Conservation (phyloP, 1,139 yeast species). For the Zhuliangozyma parablackwelliae region DNA sequence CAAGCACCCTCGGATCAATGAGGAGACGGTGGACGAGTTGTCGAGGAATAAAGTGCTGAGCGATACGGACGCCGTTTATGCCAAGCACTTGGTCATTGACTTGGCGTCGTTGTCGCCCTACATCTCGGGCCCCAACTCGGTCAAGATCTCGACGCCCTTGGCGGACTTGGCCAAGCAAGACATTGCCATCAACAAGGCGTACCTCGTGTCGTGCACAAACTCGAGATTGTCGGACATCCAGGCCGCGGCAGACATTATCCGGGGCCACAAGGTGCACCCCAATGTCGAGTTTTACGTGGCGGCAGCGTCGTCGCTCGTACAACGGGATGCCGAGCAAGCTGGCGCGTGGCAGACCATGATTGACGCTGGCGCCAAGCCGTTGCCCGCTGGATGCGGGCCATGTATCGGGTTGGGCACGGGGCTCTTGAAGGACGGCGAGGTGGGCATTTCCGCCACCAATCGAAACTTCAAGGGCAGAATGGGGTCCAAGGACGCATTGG, state of each 20-base stretch:
- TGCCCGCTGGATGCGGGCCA: conserved; percentile 99
- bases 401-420: conserved; percentile 98
- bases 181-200: conserved; percentile 85
- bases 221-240: conserved; percentile 87
- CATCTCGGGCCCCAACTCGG: conserved; percentile 96
- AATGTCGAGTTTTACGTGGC: conserved; percentile 95
- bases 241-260: conserved; percentile 88
- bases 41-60: conserved; percentile 44
- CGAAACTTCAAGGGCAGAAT: conserved; percentile 98
- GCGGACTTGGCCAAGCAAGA: conserved; percentile 68
- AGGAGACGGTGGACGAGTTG: conserved; percentile 49
- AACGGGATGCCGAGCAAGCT: conserved; percentile 79
- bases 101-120: conserved; percentile 83
- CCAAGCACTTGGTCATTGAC: conserved; percentile 80
- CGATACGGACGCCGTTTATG: conserved; percentile 78
- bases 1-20: conserved; percentile 82
- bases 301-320: conserved; percentile 93
- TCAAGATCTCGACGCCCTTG: conserved; percentile 79
- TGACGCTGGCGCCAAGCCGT: conserved; percentile 90
- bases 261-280: conserved; percentile 75
- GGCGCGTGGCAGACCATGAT: conserved; percentile 92
- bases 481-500: conserved; percentile 96
- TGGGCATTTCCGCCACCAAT: conserved; percentile 97
- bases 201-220: conserved; percentile 95
- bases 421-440: conserved; percentile 87